Evolutionary conservation across 129 eudicot species (phyloP), one percentile per base, ranked within the genome.

Genomic region (Saposhnikovia divaricata): DNA sequence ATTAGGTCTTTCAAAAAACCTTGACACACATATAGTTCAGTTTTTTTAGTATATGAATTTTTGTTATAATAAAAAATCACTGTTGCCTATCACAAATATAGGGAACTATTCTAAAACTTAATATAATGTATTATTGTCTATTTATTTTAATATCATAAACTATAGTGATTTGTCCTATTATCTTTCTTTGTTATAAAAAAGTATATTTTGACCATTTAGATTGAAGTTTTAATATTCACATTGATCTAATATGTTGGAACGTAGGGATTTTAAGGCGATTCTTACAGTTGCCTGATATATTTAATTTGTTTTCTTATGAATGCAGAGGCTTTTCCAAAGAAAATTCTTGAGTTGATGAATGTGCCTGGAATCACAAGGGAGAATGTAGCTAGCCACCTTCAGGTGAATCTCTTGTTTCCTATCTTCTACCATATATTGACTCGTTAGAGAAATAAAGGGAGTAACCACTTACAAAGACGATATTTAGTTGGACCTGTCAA

Each of bases 271-370:
- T 18, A 51, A 16, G 55, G 59, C n/a, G n/a, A 51, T 51, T 16
- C 59, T 51, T 19, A 16, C 9, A 51, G 59, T 16, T 51, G 59
- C 59, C 59, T 51, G 2, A 16, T 18, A 51, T 51, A 13, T 59
- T n/a, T n/a, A 5, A 59, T 59, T 9, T 61, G 72, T 46, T 46
- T 25, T 77, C 53, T 18, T 40, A 19, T 34, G 23, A 66, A 31
- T 84, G 73, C 91, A 96, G 99, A 96, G 86, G 99, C 99, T 84
- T 97, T 96, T 69, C 99, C 99, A 1, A 92, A 96, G 90, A 96
- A 86, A 85, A 92, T 96, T 76, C 84, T 96, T 80, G 99, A 96
- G 88, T 75, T 96, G 87, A 96, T 96, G 99, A 96, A 92, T 79
- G 91, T 96, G 72, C 95, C 98, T 13, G 99, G 98, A 43, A 87